Evolutionary conservation across 805 yeast genomes (phyloP), one percentile per base, ranked within the genome.

Genomic region (Teunomyces kruisii): DNA sequence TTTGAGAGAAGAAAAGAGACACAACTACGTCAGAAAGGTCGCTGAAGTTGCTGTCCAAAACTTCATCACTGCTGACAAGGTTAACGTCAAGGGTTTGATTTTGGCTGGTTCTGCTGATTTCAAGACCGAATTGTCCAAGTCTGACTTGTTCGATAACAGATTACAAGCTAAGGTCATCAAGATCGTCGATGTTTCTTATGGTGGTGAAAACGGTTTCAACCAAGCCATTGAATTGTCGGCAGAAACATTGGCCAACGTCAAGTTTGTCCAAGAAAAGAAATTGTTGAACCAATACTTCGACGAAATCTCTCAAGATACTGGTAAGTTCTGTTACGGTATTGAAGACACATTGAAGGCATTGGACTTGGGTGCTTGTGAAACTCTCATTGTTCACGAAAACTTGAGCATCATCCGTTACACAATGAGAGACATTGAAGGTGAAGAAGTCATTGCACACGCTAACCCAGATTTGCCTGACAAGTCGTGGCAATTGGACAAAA

Each of bases 51-150:
- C 99, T 6, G 98, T 94, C 29, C 99, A 94, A 70, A 88, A 88
- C 74, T 94, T 94, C 71, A 90, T 94, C 57, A 83, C 96, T n/a
- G 80, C 77, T 60, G 99, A 94, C 72, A 94, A 92, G 71, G 94
- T 89, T 50, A 91, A 86, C 62, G 96, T 89, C 48, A 86, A 88
- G 56, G 99, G 99, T 49, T 77, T 94, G 59, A 92, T 94, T 54
- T 79, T 94, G 62, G 99, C 99, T 32, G 99, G 99, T 83, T 86
- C 96, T 45, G 99, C 99, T 42, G 99, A 95, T 72, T 94, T 94
- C 81, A 94, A 94, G 74, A 94, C 84, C 51, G 99, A 92, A 71
- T 80, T 94, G 66, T 81, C 88, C 47, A 88, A 84, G 68, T 88
- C 97, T 35, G 99, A 94, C 65, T 72, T 94, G 75, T 92, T 94